Percentiles rank a stretch among this genome's conserved stretches.
Evolutionary conservation across 768 basidiomycete species (phyloP).

Genomic region (Tephrocybe sp.): DNA sequence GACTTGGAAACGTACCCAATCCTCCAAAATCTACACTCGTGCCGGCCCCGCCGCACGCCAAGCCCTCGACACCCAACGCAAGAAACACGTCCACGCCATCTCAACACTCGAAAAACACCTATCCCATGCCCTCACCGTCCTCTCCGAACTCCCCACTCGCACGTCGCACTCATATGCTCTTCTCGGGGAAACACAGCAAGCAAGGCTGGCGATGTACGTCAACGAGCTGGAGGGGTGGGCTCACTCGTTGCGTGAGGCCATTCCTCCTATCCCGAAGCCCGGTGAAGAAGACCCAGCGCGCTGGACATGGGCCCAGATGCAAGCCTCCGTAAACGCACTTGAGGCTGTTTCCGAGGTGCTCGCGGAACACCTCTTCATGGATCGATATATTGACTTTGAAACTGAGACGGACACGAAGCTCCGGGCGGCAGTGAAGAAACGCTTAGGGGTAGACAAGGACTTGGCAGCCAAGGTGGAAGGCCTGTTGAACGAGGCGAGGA

Average conservation of each 20-base stretch:
- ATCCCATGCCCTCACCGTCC: background rate
- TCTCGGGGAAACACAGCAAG: background rate
- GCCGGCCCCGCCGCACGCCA: conserved; percentile 1
- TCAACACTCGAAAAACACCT: background rate
- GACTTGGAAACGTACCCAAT: conserved; percentile 9
- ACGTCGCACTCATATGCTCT: no score
- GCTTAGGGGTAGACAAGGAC: background rate
- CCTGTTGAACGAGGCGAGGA: background rate
- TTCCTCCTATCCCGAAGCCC: background rate
- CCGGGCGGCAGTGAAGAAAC: no score
- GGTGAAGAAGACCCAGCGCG: background rate
- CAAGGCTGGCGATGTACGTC: background rate
- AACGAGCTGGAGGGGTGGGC: conserved; percentile 8
- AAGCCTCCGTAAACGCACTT: background rate
- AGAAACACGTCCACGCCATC: background rate
- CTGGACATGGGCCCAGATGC: conserved; percentile 12
- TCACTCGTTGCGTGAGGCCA: background rate
- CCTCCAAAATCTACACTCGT: conserved; percentile 3
- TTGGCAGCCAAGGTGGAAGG: background rate
- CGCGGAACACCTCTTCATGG: background rate
- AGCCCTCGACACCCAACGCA: conserved; percentile 4
- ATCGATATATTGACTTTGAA: background rate
- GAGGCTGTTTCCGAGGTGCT: background rate
- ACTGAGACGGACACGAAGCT: no score
- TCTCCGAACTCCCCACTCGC: background rate